Conservation (phyloP, 768 basidiomycete genomes). For the Galerina marginata region DNA sequence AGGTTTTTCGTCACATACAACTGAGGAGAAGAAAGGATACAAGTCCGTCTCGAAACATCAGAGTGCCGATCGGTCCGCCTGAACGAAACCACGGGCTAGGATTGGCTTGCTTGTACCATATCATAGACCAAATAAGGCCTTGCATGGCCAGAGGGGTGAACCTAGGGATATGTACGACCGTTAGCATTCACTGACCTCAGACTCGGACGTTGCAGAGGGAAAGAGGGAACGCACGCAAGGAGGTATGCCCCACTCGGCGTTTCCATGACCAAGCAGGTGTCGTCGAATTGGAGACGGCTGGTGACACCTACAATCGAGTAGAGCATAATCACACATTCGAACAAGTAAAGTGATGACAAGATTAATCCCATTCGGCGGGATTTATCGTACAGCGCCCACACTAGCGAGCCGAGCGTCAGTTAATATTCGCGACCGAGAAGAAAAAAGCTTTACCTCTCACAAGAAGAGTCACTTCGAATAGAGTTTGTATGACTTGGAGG, state of each 20-base stretch:
- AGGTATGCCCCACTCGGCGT: constrained; percentile 9
- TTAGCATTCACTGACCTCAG: not conserved
- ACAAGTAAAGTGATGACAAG: not conserved
- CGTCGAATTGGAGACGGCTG: constrained; percentile 5
- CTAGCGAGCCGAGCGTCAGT: not conserved
- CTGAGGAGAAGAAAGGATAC: constrained; percentile 9
- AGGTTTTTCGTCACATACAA: constrained; percentile 1
- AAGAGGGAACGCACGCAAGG: constrained; percentile 1
- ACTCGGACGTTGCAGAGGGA: not conserved
- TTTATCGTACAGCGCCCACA: constrained; percentile 9
- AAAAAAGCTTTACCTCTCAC: constrained; percentile 4
- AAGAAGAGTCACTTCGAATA: constrained; percentile 11
- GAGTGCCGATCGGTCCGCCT: constrained; percentile 9
- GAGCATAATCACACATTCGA: constrained; percentile 4
- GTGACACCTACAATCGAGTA: constrained; percentile 2
- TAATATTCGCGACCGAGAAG: not conserved
- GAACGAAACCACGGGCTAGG: constrained; percentile 16
- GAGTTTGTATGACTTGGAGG: not conserved
- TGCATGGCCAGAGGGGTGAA: constrained; percentile 12
- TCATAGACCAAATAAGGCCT: constrained; percentile 17
- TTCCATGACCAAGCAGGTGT: constrained; percentile 10
- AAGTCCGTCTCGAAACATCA: constrained; percentile 17
- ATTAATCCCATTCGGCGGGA: constrained; percentile 1
- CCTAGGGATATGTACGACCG: not conserved
- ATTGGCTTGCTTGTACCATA: constrained; percentile 12